Evolutionary conservation across 1,139 yeast genomes (phyloP), one percentile per base, ranked within the genome.

Genomic region (Nadsonia commutata): DNA sequence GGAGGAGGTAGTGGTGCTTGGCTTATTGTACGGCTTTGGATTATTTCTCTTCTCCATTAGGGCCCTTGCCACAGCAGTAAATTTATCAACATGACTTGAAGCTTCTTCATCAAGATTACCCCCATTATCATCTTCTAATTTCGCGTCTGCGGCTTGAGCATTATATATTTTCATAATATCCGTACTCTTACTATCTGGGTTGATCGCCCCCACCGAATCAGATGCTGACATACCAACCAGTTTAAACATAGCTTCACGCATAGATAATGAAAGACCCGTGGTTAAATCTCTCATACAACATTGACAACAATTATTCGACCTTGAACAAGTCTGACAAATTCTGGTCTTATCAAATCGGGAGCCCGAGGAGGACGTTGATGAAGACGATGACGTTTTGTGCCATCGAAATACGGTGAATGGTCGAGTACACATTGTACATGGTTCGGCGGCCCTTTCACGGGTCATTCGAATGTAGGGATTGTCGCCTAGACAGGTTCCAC

Each of bases 401-500:
- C 95, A 85, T 49, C 81, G 70, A 57, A 76, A 86, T 3, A 80
- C 78, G 0, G 88, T 78, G 64, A 80, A 88, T 0, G 95, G 88
- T 40, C 94, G 65, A 0, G 94, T 80, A 55, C 97, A 88, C 18
- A 82, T 66, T 48, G 61, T 57, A 50, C 71, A 67, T 55, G 81
- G 82, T 16, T 74, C 81, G 1, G 95, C 96, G 43, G 72, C 65
- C n/a, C 64, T 63, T 46, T 81, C 90, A 51, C 82, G 71, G 4
- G 77, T 71, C 82, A 88, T 77, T 41, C 84, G 75, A 17, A 82
- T 59, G 50, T 78, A 72, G 18, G 75, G 71, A 43, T 75, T 73
- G 1, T 70, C 58, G 0, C 95, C 95, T 17, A 84, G 65, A 56
- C 97, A 88, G 23, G 58, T 56, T 38, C 76, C 78, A 59, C 96